phyloP scores from a whole-genome alignment of 768 basidiomycete genomes.

The Tricholoma saponaceum region DNA sequence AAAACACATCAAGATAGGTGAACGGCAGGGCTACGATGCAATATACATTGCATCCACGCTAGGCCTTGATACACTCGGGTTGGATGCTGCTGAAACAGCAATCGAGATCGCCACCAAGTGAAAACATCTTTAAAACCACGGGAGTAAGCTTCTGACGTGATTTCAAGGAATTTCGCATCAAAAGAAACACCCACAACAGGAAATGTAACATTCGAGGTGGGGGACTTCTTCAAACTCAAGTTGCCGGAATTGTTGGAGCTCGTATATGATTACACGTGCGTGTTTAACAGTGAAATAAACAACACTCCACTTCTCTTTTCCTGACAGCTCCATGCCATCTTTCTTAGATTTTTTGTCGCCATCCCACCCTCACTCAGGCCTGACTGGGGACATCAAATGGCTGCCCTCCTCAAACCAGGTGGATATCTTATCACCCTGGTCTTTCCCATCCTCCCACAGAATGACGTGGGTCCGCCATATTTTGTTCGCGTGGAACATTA shows the following conservation, averaged over 20 bases:
- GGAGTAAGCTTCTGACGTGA: not conserved
- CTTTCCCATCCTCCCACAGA: constrained; percentile 47
- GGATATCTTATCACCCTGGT: constrained; percentile 59
- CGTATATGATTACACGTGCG: constrained; percentile 64
- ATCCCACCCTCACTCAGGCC: constrained; percentile 50
- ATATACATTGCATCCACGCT: constrained; percentile 46
- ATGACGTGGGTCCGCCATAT: constrained; percentile 56
- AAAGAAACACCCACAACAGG: constrained; percentile 18
- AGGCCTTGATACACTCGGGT: constrained; percentile 44
- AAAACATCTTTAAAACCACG: constrained; percentile 12
- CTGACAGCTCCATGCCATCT: not conserved
- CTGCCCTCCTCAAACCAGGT: constrained; percentile 51
- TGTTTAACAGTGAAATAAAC: not conserved
- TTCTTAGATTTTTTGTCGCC: constrained; percentile 66
- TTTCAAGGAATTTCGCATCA: constrained; percentile 13
- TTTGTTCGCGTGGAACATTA: constrained; percentile 58
- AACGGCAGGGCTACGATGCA: constrained; percentile 59
- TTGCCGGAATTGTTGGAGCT: constrained; percentile 44
- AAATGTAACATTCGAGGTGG: constrained; percentile 33
- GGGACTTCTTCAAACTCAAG: constrained; percentile 53
- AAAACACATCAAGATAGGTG: not conserved
- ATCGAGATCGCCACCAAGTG: constrained; percentile 42
- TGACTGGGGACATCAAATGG: constrained; percentile 58
- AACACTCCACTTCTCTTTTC: not conserved
- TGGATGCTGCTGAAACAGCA: constrained; percentile 58